Evolutionary conservation across 768 basidiomycete genomes (phyloP).

Genomic region (Leucocoprinus sp.): DNA sequence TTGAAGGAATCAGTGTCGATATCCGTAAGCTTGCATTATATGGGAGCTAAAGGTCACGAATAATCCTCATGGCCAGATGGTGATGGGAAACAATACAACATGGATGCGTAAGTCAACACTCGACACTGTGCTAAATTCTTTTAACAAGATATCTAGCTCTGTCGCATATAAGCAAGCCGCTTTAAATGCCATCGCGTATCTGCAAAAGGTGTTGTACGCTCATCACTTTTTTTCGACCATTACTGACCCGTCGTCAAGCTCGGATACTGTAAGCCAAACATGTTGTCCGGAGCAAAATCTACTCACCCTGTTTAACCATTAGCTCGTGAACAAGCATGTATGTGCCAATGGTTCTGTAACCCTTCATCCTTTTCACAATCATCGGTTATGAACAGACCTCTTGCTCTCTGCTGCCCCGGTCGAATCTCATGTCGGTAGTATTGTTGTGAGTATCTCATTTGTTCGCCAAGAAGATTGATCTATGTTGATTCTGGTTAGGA

Average conservation of each 20-base stretch:
- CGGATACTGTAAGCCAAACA: conserved; percentile 53
- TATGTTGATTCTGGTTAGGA: conserved; percentile 34
- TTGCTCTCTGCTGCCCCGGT: conserved; percentile 63
- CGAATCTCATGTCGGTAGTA: conserved; percentile 60
- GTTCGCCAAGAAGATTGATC: neutral
- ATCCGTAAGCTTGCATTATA: conserved; percentile 35
- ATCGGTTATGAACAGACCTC: conserved; percentile 33
- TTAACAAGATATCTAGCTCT: conserved; percentile 29
- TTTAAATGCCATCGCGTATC: conserved; percentile 65
- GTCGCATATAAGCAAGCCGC: conserved; percentile 80
- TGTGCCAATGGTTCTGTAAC: neutral
- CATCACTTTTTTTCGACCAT: neutral
- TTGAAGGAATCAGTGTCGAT: conserved; percentile 71
- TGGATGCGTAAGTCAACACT: conserved; percentile 50
- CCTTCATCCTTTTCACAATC: neutral
- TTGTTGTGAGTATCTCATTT: conserved; percentile 42
- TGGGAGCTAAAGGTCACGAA: neutral
- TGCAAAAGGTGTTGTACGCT: conserved; percentile 44
- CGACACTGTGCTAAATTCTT: neutral
- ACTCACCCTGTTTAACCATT: neutral
- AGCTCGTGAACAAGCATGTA: conserved; percentile 76
- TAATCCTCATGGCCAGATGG: conserved; percentile 37
- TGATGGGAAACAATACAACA: conserved; percentile 66
- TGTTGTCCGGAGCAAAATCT: neutral
- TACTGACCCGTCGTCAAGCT: conserved; percentile 31